Evolutionary conservation across 805 yeast genomes (phyloP).

Genomic region (Kluyveromyces siamensis): DNA sequence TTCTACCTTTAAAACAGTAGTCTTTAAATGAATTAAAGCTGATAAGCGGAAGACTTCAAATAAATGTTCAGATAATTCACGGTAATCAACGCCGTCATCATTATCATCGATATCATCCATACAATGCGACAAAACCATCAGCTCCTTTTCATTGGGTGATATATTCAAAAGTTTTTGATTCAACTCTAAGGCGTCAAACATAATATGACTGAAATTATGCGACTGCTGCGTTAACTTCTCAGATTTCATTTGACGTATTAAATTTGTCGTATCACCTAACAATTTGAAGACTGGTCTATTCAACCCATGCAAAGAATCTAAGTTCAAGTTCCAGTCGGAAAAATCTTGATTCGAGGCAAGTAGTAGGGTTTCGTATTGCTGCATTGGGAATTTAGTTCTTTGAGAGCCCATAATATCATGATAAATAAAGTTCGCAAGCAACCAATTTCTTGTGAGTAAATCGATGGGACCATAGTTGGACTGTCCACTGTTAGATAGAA

Average conservation of each 20-base stretch:
- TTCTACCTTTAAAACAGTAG: slow-evolving; percentile 38
- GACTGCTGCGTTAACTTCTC: slow-evolving; percentile 17
- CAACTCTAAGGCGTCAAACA: slow-evolving; percentile 2
- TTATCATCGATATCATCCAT: slow-evolving; percentile 13
- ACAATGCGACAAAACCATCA: neutral
- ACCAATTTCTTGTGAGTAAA: slow-evolving; percentile 42
- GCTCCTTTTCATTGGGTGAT: neutral
- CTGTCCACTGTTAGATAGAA: slow-evolving; percentile 34
- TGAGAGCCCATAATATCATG: slow-evolving; percentile 67
- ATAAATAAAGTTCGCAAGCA: slow-evolving; percentile 69
- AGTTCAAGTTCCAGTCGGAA: slow-evolving; percentile 29
- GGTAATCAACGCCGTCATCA: slow-evolving; percentile 5
- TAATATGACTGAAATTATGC: slow-evolving; percentile 10
- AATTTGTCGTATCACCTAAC: slow-evolving; percentile 57
- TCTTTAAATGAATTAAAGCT: slow-evolving; percentile 57
- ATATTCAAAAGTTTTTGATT: slow-evolving; percentile 1
- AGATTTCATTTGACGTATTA: slow-evolving; percentile 44
- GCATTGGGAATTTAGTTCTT: slow-evolving; percentile 55
- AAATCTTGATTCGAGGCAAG: slow-evolving; percentile 1
- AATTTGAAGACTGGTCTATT: slow-evolving; percentile 58
- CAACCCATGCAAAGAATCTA: slow-evolving; percentile 67
- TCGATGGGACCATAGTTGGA: slow-evolving; percentile 7
- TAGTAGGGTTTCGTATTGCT: slow-evolving; percentile 50
- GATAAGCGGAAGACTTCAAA: slow-evolving; percentile 67
- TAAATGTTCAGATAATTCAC: slow-evolving; percentile 57